Percentiles rank a stretch among this genome's conserved stretches.
These are phyloP conservation scores for Sclerotinia trifoliorum DNA, from an alignment of 2,329 filamentous ascomycete species.

Conservation along the genomic window DNA sequence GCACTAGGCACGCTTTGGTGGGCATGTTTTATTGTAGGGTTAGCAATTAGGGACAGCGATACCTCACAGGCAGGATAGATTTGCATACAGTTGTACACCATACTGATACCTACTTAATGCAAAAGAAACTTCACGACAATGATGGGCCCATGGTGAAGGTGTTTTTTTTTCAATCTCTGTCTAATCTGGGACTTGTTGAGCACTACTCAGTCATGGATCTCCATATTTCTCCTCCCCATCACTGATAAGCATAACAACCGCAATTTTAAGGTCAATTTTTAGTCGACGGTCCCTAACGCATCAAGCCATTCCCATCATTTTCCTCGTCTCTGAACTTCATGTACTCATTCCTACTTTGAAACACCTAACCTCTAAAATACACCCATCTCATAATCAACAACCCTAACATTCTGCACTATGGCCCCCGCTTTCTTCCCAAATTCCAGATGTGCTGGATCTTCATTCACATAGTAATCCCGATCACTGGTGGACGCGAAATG, in stretches of 20 bases:
- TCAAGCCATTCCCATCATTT: not conserved
- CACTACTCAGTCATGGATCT: not conserved
- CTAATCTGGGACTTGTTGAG: not conserved
- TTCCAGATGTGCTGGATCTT: slow-evolving; percentile 61
- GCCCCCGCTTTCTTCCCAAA: slow-evolving; percentile 54
- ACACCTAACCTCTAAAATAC: slow-evolving; percentile 42
- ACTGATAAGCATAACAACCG: not conserved
- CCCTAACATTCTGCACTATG: slow-evolving; percentile 53
- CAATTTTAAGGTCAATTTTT: not conserved
- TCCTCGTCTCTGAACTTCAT: too few relatives aligned
- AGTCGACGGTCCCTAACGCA: not conserved
- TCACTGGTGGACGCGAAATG: slow-evolving; percentile 65
- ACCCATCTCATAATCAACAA: slow-evolving; percentile 60
- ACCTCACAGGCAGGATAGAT: slow-evolving; percentile 20
- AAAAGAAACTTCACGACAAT: not conserved
- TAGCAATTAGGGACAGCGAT: slow-evolving; percentile 8
- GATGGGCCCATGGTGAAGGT: not conserved
- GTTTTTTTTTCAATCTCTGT: not conserved
- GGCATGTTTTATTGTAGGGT: not conserved
- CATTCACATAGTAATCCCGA: slow-evolving; percentile 64
- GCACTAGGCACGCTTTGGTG: not conserved
- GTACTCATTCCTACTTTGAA: not conserved
- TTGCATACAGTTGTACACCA: slow-evolving; percentile 16
- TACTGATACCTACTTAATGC: slow-evolving; percentile 8
- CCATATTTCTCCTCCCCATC: not conserved